Evolutionary conservation across 176 grass and related monocot species (phyloP), one percentile per base, ranked within the genome.

Genomic region (Rhynchospora tenuis): DNA sequence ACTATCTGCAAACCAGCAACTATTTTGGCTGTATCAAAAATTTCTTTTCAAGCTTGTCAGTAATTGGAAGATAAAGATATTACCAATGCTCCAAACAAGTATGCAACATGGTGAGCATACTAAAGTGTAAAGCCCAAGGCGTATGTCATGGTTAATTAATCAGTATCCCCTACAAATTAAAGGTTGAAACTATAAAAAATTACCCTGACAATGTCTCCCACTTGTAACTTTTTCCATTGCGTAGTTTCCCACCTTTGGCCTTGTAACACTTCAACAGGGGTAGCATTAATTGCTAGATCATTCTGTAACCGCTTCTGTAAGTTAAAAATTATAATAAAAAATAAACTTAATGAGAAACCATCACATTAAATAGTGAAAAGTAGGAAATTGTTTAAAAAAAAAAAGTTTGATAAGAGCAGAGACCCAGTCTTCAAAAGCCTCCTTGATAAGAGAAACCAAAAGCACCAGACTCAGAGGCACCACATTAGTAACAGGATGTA

Each of bases 351-450:
- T 47, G 20, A 79, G 33, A 28, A 81, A 83, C 52, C 75, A 83
- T 22, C 84, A 31, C 7, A 42, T 64, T 86, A 59, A 84, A 85
- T 80, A 78, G 86, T 31, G 60, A 51, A 90, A 71, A 83, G 31
- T 54, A 57, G 59, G 86, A 73, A 20, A 83, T 85, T 84, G 87
- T 47, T 83, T n/a, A n/a, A n/a, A n/a, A 62, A 65, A 73, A 85
- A 92, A 20, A 78, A 81, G 51, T 67, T 19, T 69, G 56, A 78
- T 24, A 83, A 66, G 22, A 86, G 60, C 85, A 87, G 88, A 86
- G 91, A 99, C 96, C 96, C 96, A 99, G 75, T 99, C 96, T 86
- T 99, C 96, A 92, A 99, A 99, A 83, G 96, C 96, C 87, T 95
- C 96, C 89, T 99, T 99, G 86, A 99, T 91, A 81, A 99, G 96